phyloP scores from a whole-genome alignment of 495 filamentous ascomycete genomes.

The Thermothielavioides terrestris region DNA sequence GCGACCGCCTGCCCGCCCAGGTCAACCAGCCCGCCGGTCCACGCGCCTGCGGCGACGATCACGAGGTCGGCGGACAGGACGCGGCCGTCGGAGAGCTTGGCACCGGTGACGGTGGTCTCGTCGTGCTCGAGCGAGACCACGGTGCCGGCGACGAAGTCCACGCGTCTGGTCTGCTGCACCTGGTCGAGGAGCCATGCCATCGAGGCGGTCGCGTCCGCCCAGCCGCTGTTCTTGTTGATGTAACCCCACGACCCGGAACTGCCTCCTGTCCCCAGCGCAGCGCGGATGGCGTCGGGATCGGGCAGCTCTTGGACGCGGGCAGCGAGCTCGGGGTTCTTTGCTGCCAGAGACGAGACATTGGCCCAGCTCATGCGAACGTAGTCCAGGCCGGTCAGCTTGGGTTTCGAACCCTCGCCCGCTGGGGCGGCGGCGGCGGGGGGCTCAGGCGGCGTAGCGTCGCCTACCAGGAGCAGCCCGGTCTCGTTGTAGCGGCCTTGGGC shows the following conservation, averaged over 20 bases:
- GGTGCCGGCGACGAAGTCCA: conserved; percentile 55
- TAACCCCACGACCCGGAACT: conserved; percentile 62
- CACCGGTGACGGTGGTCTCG: conserved; percentile 40
- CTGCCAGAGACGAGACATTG: conserved; percentile 46
- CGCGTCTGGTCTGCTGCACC: conserved; percentile 49
- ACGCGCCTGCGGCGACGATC: conserved; percentile 77
- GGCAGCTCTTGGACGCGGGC: conserved; percentile 46
- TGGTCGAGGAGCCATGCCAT: conserved; percentile 53
- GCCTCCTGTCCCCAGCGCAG: conserved; percentile 39
- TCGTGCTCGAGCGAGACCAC: conserved; percentile 48
- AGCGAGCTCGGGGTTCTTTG: conserved; percentile 28
- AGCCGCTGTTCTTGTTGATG: conserved; percentile 70
- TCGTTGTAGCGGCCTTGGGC: conserved; percentile 64
- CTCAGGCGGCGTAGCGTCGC: conserved; percentile 25
- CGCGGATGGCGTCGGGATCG: conserved; percentile 41
- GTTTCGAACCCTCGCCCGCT: conserved; percentile 23
- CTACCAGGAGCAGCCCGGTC: conserved; percentile 63
- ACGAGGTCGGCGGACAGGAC: conserved; percentile 59
- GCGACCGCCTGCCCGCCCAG: conserved; percentile 64
- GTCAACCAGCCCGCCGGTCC: conserved; percentile 70
- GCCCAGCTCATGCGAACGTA: conserved; percentile 61
- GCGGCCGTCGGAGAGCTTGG: conserved; percentile 43
- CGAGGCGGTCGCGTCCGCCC: conserved; percentile 70
- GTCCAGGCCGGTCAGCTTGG: conserved; percentile 42
- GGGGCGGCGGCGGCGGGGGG: background rate